These are phyloP conservation scores for Pisolithus thermaeus DNA, from an alignment of 1,284 basidiomycete species.

Conservation along the genomic window DNA sequence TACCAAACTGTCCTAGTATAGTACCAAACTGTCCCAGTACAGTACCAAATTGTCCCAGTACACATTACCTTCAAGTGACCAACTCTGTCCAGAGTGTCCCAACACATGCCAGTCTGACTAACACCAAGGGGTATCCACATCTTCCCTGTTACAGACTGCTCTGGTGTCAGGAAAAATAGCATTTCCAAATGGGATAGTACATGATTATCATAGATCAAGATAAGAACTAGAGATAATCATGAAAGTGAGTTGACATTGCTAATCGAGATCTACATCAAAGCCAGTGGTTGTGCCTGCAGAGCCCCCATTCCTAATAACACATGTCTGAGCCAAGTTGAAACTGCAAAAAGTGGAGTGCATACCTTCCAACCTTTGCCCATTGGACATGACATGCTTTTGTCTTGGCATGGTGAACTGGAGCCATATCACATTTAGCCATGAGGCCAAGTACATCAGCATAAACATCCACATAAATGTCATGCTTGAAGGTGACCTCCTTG, in stretches of 20 bases:
- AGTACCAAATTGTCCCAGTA: neutral
- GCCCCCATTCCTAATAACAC: neutral
- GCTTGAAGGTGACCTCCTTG: conserved; percentile 7
- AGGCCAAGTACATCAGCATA: conserved; percentile 3
- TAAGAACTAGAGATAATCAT: neutral
- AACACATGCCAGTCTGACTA: neutral
- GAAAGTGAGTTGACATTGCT: neutral
- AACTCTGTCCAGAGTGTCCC: neutral
- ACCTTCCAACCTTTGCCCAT: neutral
- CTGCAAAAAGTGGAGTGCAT: neutral
- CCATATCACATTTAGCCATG: conserved; percentile 3
- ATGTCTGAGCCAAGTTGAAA: neutral
- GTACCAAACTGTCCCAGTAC: no score
- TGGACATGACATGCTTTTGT: conserved; percentile 1
- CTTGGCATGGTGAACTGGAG: conserved; percentile 5
- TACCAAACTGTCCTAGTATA: no score
- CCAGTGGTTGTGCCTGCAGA: neutral
- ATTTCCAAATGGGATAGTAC: neutral
- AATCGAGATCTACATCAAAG: neutral
- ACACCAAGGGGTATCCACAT: neutral
- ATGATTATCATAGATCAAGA: neutral
- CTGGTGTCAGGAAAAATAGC: neutral
- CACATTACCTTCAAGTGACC: neutral
- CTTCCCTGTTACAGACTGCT: neutral
- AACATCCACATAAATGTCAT: neutral